phyloP scores from a whole-genome alignment of 2,329 filamentous ascomycete species.

The Pestalotiopsis sp. region DNA sequence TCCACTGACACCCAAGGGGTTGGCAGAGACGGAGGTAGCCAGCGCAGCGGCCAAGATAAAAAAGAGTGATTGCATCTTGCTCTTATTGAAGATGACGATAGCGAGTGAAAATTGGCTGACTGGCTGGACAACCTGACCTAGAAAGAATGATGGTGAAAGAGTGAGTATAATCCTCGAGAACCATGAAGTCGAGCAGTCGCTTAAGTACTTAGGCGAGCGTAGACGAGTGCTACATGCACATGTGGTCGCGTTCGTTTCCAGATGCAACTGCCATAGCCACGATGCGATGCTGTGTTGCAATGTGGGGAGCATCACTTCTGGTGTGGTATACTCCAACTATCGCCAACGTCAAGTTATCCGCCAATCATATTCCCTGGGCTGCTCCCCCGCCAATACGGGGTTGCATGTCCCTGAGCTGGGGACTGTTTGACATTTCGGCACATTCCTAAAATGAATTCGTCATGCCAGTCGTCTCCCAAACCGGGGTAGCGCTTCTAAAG shows the following conservation, averaged over 20 bases:
- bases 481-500: not conserved
- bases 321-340: not conserved
- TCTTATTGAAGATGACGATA: not conserved
- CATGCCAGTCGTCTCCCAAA: not conserved
- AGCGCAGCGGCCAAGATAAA: not conserved
- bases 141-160: not conserved
- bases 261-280: not conserved
- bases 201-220: not conserved
- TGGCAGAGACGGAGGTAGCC: not conserved
- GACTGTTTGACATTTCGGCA: constrained; percentile 2
- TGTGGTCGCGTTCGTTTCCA: not conserved
- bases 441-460: constrained; percentile 1
- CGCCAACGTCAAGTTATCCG: not conserved
- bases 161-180: not conserved
- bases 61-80: constrained; percentile 5
- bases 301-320: constrained; percentile 2
- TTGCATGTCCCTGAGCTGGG: constrained; percentile 1
- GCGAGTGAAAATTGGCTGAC: not conserved
- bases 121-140: not conserved
- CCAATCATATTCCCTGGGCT: not conserved
- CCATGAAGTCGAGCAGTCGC: not conserved
- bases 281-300: not conserved
- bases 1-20: not conserved
- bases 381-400: not conserved
- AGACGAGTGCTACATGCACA: not conserved